Evolutionary conservation across 2,329 filamentous ascomycete species (phyloP), one percentile per base, ranked within the genome.

Genomic region (Clonostachys rhizophaga): DNA sequence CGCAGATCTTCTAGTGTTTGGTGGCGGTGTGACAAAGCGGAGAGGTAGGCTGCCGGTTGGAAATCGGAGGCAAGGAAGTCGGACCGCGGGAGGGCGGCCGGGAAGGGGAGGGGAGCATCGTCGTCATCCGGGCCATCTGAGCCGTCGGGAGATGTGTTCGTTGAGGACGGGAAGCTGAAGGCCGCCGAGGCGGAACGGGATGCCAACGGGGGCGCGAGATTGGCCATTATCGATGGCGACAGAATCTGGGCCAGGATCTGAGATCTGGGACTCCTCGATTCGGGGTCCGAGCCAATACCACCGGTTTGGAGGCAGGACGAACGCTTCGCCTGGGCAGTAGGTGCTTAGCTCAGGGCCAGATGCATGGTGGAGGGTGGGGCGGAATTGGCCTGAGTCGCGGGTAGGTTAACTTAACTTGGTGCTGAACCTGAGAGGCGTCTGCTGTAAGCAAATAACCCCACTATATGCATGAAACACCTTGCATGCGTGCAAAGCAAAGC

Each of bases 1-100:
- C 92, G 89, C 34, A 99, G 75, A 64, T 99, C 94, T 63, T 96
- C 91, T 43, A 99, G 87, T 1, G 92, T 96, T 66, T 99, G 94
- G 65, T 99, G 94, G 2, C 94, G 87, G 61, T 94, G 84, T 17
- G 84, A 82, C 2, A 96, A 78, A 2, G 87, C 86, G 8, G 67
- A 91, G 42, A 99, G 85, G 64, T 96, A 99, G 3, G 73, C 72
- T 3, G 88, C 81, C 1, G 95, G 86, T 52, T 89, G 83, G 66
- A 99, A 99, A 54, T 83, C 67, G 5, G 82, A 77, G 3, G 80
- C 71, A 7, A 96, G 79, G 69, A 99, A 99, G 60, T 94, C 89
- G 49, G 78, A 73, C 49, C 94, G 87, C 2, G 89, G 81, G 14
- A 99, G 82, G 5, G 91, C 90, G 37, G 84, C 78, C 2, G 94